Evolutionary conservation across 2,329 filamentous ascomycete genomes (phyloP).

Genomic region (Ophiosphaerella herpotricha): DNA sequence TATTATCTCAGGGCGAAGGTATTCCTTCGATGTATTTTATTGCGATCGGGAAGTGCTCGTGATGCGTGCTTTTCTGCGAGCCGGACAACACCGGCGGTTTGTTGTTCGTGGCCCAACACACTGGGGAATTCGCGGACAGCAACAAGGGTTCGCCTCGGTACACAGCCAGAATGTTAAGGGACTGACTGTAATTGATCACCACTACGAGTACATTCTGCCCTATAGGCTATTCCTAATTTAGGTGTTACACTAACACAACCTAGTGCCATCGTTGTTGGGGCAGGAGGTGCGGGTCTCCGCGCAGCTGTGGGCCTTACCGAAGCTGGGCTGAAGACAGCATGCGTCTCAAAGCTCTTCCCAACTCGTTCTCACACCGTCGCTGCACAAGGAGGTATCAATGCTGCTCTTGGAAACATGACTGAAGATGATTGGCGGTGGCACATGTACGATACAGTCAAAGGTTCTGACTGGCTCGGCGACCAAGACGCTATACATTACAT

Average conservation of each 20-base stretch:
- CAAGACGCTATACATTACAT: conserved; percentile 66
- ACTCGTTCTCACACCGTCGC: conserved; percentile 69
- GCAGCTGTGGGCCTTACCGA: conserved; percentile 68
- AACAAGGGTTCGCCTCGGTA: conserved; percentile 22
- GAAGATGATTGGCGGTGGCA: conserved; percentile 64
- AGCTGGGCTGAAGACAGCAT: conserved; percentile 67
- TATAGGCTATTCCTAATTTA: not conserved
- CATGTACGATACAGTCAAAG: conserved; percentile 65
- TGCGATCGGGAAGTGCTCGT: conserved; percentile 3
- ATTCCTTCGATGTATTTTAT: not conserved
- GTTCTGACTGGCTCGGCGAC: conserved; percentile 63
- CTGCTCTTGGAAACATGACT: conserved; percentile 61
- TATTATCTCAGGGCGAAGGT: conserved; percentile 2
- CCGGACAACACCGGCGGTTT: conserved; percentile 22
- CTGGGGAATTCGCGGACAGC: conserved; percentile 4
- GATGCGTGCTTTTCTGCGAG: conserved; percentile 33
- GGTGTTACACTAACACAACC: conserved; percentile 2
- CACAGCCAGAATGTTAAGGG: conserved; percentile 20
- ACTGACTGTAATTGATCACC: conserved; percentile 38
- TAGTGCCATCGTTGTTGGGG: conserved; percentile 53
- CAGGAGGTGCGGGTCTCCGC: conserved; percentile 66
- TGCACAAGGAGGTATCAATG: conserved; percentile 69
- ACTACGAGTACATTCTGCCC: conserved; percentile 36
- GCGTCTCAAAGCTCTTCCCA: conserved; percentile 67
- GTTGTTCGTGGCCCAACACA: conserved; percentile 10